Evolutionary conservation across 352 stramenopile genomes (phyloP), one percentile per base, ranked within the genome.

Genomic region (Phytophthora constricta): DNA sequence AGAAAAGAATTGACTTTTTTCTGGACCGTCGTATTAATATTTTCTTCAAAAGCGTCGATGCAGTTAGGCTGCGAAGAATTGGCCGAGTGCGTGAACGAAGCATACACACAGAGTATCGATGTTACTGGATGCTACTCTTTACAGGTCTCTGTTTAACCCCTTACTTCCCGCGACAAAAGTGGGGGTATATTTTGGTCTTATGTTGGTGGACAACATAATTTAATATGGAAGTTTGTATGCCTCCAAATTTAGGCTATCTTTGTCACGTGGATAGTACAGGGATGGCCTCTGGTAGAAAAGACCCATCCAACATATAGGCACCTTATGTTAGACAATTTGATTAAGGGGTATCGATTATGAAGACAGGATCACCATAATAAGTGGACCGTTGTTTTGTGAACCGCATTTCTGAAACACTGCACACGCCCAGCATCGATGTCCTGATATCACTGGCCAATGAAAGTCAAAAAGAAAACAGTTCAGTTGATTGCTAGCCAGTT

Each of bases 161-260:
- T 65, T 23, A 46, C 17, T 65, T 47, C 47, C 58, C 39, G 26
- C 5, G 22, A 22, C 17, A 66, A 55, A 59, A 48, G 11, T 28
- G 20, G 42, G 50, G 28, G 59, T 67, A 60, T 33, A 51, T 60
- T 55, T 60, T 67, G 26, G 17, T 28, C 48, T 53, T 65, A 58
- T 65, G 58, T 65, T 65, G 37, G 58, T 2, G 16, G 55, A 10
- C 27, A 49, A 67, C 50, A 60, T 67, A 55, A 56, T 2, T 53
- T 43, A 49, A 56, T 67, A 55, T 60, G 46, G 22, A n/a, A 45
- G 34, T 56, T 67, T n/a, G 59, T 67, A 67, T 66, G 2, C 4
- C 4, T 4, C 3, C 4, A 37, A 39, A 33, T 52, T 53, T 58
- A 20, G 26, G 28, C n/a, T n/a, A n/a, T 7, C 5, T 65, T 28